Evolutionary conservation across 1,284 basidiomycete genomes (phyloP).

Genomic region (Waitea zeae): DNA sequence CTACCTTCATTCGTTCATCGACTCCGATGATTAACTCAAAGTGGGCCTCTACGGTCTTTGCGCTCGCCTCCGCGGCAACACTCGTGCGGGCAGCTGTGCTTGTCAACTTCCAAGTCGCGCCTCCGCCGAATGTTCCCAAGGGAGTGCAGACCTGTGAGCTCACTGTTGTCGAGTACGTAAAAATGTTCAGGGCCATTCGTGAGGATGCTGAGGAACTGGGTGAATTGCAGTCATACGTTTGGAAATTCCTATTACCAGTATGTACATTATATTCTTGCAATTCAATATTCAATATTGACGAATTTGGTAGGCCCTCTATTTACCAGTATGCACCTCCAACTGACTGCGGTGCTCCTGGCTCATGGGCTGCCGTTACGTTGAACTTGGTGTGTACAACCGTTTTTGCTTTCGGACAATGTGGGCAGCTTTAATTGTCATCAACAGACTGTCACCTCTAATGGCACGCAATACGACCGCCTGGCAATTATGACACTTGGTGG

Average conservation of each 20-base stretch:
- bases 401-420: too few species aligned
- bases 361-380: constrained; percentile 59
- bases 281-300: constrained; percentile 1
- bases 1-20: too few species aligned
- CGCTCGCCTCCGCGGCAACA: constrained; percentile 7
- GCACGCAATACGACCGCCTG: constrained; percentile 62
- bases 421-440: too few species aligned
- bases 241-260: constrained; percentile 53
- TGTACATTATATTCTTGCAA: constrained; percentile 15
- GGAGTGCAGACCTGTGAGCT: constrained; percentile 43
- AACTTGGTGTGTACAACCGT: too few species aligned
- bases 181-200: not conserved
- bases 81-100: constrained; percentile 23
- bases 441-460: constrained; percentile 63
- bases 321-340: constrained; percentile 38
- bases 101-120: constrained; percentile 55
- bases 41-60: too few species aligned
- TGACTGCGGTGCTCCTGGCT: constrained; percentile 49
- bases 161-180: constrained; percentile 41
- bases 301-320: not conserved
- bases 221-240: constrained; percentile 39
- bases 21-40: too few species aligned
- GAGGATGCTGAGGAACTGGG: not conserved
- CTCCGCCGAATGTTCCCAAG: constrained; percentile 46
- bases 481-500: constrained; percentile 60